These are phyloP conservation scores for Colletotrichum cereale DNA, from an alignment of 2,329 filamentous ascomycete species.

Conservation along the genomic window DNA sequence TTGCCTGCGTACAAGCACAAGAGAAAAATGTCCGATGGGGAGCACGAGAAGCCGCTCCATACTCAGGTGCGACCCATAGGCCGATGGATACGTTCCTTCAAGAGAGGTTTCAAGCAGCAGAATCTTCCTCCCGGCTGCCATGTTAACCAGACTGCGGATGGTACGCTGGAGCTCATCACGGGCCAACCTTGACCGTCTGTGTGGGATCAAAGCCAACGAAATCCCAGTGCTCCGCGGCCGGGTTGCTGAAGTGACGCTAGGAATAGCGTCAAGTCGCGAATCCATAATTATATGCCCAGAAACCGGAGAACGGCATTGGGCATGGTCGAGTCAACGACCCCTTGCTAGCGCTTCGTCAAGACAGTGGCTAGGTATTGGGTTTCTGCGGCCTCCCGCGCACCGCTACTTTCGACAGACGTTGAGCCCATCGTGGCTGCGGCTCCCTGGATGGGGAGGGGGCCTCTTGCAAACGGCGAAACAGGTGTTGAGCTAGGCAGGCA, in stretches of 20 bases:
- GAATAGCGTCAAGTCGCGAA: slow-evolving; percentile 15
- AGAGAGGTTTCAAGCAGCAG: slow-evolving; percentile 1
- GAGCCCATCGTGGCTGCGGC: slow-evolving; percentile 11
- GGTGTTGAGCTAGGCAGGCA: slow-evolving; percentile 8
- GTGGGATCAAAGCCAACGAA: slow-evolving; percentile 22
- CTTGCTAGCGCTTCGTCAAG: slow-evolving; percentile 44
- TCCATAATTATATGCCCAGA: slow-evolving; percentile 8
- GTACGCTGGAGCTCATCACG: neutral
- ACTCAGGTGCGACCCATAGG: slow-evolving; percentile 5
- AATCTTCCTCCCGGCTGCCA: neutral
- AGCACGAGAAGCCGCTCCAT: slow-evolving; percentile 30
- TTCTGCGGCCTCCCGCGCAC: slow-evolving; percentile 53
- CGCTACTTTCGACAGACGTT: slow-evolving; percentile 25
- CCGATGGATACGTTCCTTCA: slow-evolving; percentile 3
- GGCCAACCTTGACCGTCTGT: neutral
- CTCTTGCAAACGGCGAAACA: slow-evolving; percentile 31
- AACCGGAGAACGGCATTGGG: slow-evolving; percentile 23
- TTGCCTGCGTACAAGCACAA: slow-evolving; percentile 55
- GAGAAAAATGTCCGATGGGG: slow-evolving; percentile 40
- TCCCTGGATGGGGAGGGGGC: slow-evolving; percentile 2
- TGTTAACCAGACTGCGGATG: neutral
- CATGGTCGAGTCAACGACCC: slow-evolving; percentile 54
- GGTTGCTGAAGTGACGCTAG: slow-evolving; percentile 19
- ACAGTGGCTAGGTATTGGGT: slow-evolving; percentile 49
- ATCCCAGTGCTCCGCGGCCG: neutral